Percentiles rank a stretch among this genome's conserved stretches.
Conservation (phyloP, 1,284 basidiomycete genomes). For the Malassezia furfur region DNA sequence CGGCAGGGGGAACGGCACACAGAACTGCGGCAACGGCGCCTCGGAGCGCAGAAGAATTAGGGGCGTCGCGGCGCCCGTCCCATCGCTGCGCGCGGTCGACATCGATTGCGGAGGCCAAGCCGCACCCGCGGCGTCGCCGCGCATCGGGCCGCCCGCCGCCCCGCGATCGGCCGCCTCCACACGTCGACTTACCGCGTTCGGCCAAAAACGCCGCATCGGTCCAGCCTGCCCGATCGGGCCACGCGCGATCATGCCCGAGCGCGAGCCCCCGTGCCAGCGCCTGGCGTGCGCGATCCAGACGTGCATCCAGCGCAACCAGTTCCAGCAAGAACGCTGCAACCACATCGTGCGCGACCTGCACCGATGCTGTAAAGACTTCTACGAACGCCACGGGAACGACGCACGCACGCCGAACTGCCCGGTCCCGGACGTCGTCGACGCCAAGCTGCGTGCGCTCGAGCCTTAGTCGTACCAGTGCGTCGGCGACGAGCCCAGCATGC, state of each 20-base stretch:
- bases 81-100: background rate
- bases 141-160: too few species aligned
- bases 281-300: constrained; percentile 39
- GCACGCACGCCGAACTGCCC: constrained; percentile 38
- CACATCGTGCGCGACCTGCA: constrained; percentile 36
- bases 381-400: constrained; percentile 26
- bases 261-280: constrained; percentile 36
- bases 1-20: constrained; percentile 38
- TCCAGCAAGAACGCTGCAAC: constrained; percentile 39
- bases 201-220: background rate
- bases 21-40: constrained; percentile 35
- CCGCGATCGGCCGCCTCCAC: too few species aligned
- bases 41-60: constrained; percentile 31
- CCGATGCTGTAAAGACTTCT: constrained; percentile 39
- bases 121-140: too few species aligned
- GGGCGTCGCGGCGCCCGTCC: constrained; percentile 1
- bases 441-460: constrained; percentile 1
- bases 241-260: constrained; percentile 2
- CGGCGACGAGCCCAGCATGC: constrained; percentile 12
- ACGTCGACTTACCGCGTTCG: too few species aligned
- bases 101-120: background rate
- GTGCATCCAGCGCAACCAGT: constrained; percentile 36
- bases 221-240: background rate
- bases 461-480: constrained; percentile 4
- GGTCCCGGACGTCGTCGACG: constrained; percentile 14